Base-by-base conservation (phyloP, 2,329 filamentous ascomycete species). In the Phaeosphaeriaceae sp. region DNA sequence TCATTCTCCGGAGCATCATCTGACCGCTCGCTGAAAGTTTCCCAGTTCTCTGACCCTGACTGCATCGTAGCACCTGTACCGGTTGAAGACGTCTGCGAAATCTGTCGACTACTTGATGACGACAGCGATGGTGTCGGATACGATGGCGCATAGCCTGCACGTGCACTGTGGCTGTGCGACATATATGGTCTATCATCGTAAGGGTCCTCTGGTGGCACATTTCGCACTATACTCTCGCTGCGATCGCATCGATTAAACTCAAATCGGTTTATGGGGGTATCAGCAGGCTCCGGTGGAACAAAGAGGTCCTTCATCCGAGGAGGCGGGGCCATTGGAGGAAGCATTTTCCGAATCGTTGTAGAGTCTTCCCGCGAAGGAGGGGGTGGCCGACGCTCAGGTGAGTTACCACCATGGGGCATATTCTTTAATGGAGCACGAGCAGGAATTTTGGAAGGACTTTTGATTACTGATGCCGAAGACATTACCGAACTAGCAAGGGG, bases 21-120 rank as follows among this genome's bases (percentile, higher is more conserved):
- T 53, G 88, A 91, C 58, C 83, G 85, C 70, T 96, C 90, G 62
- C 94, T 92, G 64, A 94, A 97, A 8, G 92, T 96, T 74, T 97
- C 93, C 93, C 93, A 97, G 72, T 97, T 97, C 75, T 97, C 93
- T 3, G 90, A 96, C 1, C 90, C 90, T 4, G 89, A 91, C 20
- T 89, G 81, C 17, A 81, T 81, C 1, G 88, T 90, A n/a, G 77
- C 77, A 17, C 78, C 75, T 4, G 62, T 72, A 15, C 63, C 64
- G 17, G 62, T 71, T 2, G 71, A 73, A 1, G 90, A 92, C 1
- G 87, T 87, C 38, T 63, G 59, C n/a, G 87, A 90, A 13, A 88
- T 86, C 62, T 93, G 89, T 39, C 90, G 80, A 53, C 77, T 80
- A 18, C 60, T 60, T 15, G 65, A 46, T 1, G 62, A 63, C 32